Evolutionary conservation across 2,329 filamentous ascomycete genomes (phyloP).

Genomic region (Zymoseptoria crescenta): DNA sequence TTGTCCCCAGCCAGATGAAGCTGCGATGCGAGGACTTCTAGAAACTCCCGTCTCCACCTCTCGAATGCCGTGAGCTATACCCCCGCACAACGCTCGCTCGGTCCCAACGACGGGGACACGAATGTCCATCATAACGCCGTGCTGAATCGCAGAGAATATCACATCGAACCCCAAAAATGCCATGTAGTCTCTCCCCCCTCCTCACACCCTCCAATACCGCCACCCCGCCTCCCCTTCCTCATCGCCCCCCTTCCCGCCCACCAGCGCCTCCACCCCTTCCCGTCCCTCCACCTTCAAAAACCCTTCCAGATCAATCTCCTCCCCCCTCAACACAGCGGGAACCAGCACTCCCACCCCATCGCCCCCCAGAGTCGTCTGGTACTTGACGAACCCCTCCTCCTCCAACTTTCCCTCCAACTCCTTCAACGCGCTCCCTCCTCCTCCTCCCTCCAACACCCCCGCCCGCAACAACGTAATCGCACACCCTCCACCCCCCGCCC

Average conservation of each 20-base stretch:
- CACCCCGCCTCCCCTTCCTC: conserved; percentile 23
- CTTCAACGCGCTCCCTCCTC: conserved; percentile 1
- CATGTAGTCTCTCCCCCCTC: too few species aligned
- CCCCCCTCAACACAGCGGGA: conserved; percentile 84
- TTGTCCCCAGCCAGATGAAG: too few species aligned
- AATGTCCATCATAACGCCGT: too few species aligned
- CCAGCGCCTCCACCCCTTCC: conserved; percentile 77
- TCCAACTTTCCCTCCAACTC: conserved; percentile 53
- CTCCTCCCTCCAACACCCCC: conserved; percentile 30
- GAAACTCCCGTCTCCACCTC: too few species aligned
- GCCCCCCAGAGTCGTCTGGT: conserved; percentile 82
- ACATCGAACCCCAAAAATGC: too few species aligned
- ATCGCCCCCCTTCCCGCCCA: conserved; percentile 46
- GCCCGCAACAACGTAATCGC: conserved; percentile 84
- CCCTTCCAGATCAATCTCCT: conserved; percentile 86
- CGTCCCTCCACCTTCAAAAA: conserved; percentile 78
- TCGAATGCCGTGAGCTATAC: too few species aligned
- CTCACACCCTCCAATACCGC: conserved; percentile 31
- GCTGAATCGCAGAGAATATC: too few species aligned
- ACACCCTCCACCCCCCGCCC: conserved; percentile 90
- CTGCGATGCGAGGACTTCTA: too few species aligned
- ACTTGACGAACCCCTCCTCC: conserved; percentile 64
- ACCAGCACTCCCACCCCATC: conserved; percentile 91
- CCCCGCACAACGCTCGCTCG: too few species aligned
- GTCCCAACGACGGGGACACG: too few species aligned